phyloP scores from a whole-genome alignment of 208 protist species.

The Leishmania guyanensis region DNA sequence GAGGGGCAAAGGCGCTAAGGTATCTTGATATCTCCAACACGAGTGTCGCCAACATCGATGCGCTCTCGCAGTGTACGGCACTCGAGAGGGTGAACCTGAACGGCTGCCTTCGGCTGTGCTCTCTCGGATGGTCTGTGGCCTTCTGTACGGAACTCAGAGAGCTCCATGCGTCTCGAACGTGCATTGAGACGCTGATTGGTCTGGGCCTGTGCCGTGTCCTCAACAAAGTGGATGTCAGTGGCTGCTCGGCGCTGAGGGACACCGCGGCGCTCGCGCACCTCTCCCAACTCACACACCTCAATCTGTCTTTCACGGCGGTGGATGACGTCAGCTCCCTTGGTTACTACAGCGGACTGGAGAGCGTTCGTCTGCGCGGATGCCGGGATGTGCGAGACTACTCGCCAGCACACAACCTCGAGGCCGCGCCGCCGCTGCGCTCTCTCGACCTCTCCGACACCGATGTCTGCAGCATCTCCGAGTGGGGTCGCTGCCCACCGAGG shows the following conservation, averaged over 20 bases:
- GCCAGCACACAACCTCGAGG: not conserved
- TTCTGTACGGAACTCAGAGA: conserved; percentile 1
- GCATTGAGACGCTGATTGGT: not conserved
- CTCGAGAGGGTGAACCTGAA: conserved; percentile 1
- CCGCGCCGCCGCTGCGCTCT: not conserved
- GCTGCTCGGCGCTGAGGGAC: not conserved
- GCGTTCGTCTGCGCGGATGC: not conserved
- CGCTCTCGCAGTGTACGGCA: not conserved
- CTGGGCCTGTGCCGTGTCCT: conserved; percentile 1
- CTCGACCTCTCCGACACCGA: not conserved
- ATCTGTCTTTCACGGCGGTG: not conserved
- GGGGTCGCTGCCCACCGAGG: not conserved
- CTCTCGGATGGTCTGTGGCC: not conserved
- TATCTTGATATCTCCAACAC: conserved; percentile 1
- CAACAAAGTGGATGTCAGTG: conserved; percentile 1
- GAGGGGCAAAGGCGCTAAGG: not conserved
- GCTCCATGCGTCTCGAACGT: not conserved
- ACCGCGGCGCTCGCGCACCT: not conserved
- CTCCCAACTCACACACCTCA: not conserved
- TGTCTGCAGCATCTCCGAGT: conserved; percentile 1
- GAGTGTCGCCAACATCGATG: not conserved
- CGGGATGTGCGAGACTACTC: not conserved
- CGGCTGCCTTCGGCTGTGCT: not conserved
- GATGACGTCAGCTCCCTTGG: not conserved
- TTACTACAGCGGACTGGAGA: not conserved